A percentile compares a stretch with the other conserved stretches of the same genome.
These are phyloP conservation scores for Allium cepa DNA, from an alignment of 106 monocot genomes.

Conservation along the genomic window DNA sequence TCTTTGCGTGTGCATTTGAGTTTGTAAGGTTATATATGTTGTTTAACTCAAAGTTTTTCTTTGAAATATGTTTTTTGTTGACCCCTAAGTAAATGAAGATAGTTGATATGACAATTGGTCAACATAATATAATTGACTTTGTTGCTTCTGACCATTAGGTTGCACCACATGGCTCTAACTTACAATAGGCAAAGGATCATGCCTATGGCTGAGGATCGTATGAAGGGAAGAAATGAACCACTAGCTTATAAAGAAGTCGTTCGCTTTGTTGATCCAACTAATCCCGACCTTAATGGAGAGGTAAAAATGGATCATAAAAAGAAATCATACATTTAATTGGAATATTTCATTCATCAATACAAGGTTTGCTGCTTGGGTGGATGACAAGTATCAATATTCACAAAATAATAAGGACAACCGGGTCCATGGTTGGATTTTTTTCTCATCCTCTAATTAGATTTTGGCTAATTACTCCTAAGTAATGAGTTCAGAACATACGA, in stretches of 20 bases:
- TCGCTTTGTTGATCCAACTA: constrained; percentile 31
- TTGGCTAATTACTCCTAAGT: constrained; percentile 82
- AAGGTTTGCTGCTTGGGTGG: constrained; percentile 40
- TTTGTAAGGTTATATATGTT: no score
- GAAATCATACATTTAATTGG: no score
- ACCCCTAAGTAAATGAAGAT: no score
- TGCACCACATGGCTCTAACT: constrained; percentile 65
- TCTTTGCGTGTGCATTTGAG: no score
- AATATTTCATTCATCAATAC: no score
- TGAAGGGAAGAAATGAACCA: constrained; percentile 17
- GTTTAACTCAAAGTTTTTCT: no score
- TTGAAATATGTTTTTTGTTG: no score
- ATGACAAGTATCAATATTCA: constrained; percentile 97
- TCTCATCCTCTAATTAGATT: constrained; percentile 48
- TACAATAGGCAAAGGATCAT: constrained; percentile 60
- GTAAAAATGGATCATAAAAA: not conserved
- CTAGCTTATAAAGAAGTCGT: constrained; percentile 66
- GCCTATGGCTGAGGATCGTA: constrained; percentile 43
- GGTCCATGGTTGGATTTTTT: constrained; percentile 77
- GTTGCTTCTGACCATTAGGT: constrained; percentile 18
- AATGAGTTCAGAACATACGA: constrained; percentile 82
- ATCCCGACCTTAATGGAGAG: constrained; percentile 47
- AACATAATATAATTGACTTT: no score
- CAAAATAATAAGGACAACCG: constrained; percentile 61
- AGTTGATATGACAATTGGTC: no score